Evolutionary conservation across 163 green algal species (phyloP), one percentile per base, ranked within the genome.

Genomic region (Scenedesmus sp.): DNA sequence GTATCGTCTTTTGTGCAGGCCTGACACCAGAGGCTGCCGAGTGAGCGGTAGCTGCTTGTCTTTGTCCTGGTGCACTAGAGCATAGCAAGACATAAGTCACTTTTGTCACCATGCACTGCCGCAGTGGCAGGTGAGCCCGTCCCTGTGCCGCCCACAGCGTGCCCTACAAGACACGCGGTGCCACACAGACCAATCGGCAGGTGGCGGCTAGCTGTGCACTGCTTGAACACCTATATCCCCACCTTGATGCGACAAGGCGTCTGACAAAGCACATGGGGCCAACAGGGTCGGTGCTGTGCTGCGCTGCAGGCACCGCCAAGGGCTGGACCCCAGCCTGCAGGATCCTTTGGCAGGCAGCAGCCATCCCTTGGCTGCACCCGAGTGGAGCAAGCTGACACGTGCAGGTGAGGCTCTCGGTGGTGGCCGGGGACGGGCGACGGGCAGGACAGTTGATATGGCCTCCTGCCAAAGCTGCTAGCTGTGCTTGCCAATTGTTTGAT

Each of bases 1-100:
- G n/a, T 88, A 22, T 22, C 12, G 37, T 56, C 37, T 88, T 40
- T 53, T 37, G 53, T 87, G 85, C 85, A 90, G 85, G 85, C 43
- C 44, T 90, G 70, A 72, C 42, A 15, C 72, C 72, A 33, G 85
- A 90, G 51, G 61, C 70, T 33, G 33, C 26, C 35, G 85, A 72
- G 85, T 90, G 72, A 76, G 85, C 43, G 33, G 30, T 26, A 30
- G 37, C 33, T 9, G 22, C n/a, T n/a, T n/a, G n/a, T n/a, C n/a
- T n/a, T n/a, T n/a, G n/a, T n/a, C n/a, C n/a, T n/a, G n/a, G n/a
- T n/a, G n/a, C n/a, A n/a, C n/a, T n/a, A n/a, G n/a, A n/a, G n/a
- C n/a, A n/a, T n/a, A n/a, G n/a, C n/a, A n/a, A n/a, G n/a, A n/a
- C n/a, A n/a, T n/a, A n/a, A n/a, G n/a, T n/a, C n/a, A n/a, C n/a